Evolutionary conservation across 345 rosid species (phyloP), one percentile per base, ranked within the genome.

Genomic region (Diplotaxis tenuifolia): DNA sequence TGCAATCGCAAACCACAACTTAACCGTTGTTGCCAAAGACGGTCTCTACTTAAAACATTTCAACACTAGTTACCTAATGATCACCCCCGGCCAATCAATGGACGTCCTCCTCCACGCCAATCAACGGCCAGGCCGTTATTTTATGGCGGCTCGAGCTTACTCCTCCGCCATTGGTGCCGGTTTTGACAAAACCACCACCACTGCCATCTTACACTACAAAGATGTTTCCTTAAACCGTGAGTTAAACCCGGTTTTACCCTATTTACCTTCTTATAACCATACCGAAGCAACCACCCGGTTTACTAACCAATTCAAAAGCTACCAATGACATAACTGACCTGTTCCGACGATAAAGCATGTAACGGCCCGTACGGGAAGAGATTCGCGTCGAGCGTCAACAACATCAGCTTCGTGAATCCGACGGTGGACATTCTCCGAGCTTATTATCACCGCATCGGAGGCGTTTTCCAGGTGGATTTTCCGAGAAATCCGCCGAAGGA

Each of bases 301-400:
- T 79, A 86, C 86, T 47, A 53, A 80, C 18, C 77, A 67, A 70
- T 69, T 94, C 19, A 84, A 67, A 73, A 89, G 93, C 78, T 85
- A 53, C 52, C 29, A 45, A 7, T 23, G 47, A 38, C 83, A 20
- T 49, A 5, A 86, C 2, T 86, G 79, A 89, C 86, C 77, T 94
- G 98, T 82, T 34, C 83, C 10, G 84, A 80, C 20, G 82, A 90
- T 36, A 88, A 86, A 7, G 86, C 95, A 0, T 91, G 98, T 54
- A 89, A 65, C 65, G 97, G 96, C 28, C 97, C 96, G 10, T 86
- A 84, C 29, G 89, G 88, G 57, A 94, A 95, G 71, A 84, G 96
- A 42, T 86, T 94, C 25, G 20, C 91, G 5, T 87, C 97, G 53
- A 94, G 97, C 82, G 76, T 91, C 2, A 94, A 94, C 82, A 94